These are phyloP conservation scores for Phylloporus rhodoxanthus DNA, from an alignment of 768 basidiomycete genomes.

Conservation along the genomic window DNA sequence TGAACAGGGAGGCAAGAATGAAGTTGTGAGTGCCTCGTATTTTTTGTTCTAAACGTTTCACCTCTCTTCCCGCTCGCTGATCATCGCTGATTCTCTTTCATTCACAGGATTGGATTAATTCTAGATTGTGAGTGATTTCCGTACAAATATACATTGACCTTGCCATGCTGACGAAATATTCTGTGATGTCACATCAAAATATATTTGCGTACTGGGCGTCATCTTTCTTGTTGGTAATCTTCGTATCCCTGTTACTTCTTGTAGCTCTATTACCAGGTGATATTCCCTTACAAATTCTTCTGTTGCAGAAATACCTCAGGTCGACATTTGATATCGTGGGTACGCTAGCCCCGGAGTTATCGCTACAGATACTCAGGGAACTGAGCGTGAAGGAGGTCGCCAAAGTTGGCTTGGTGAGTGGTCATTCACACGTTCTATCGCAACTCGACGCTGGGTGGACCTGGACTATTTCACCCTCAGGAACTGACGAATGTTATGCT, in stretches of 20 bases:
- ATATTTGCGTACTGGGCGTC: background rate
- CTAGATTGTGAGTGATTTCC: slow-evolving; percentile 20
- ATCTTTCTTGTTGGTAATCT: slow-evolving; percentile 1
- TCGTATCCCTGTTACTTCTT: slow-evolving; percentile 4
- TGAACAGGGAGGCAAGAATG: slow-evolving; percentile 67
- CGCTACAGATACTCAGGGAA: slow-evolving; percentile 55
- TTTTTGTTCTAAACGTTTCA: background rate
- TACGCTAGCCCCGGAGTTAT: slow-evolving; percentile 58
- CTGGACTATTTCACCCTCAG: background rate
- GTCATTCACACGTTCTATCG: background rate
- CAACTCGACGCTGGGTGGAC: background rate
- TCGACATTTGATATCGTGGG: slow-evolving; percentile 82
- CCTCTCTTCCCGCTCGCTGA: background rate
- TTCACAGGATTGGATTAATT: slow-evolving; percentile 25
- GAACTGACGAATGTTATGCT: background rate
- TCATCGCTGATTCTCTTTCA: slow-evolving; percentile 3
- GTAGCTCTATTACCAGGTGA: slow-evolving; percentile 78
- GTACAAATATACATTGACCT: background rate
- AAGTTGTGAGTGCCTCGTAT: slow-evolving; percentile 49
- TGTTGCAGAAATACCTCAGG: slow-evolving; percentile 77
- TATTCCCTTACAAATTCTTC: slow-evolving; percentile 74
- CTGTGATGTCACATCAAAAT: background rate
- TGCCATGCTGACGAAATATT: slow-evolving; percentile 7
- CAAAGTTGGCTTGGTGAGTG: slow-evolving; percentile 35
- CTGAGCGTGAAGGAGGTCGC: slow-evolving; percentile 59